A percentile compares a stretch with the other conserved stretches of the same genome.
Conservation (phyloP, 495 filamentous ascomycete species). For the Cladorrhinum samala region DNA sequence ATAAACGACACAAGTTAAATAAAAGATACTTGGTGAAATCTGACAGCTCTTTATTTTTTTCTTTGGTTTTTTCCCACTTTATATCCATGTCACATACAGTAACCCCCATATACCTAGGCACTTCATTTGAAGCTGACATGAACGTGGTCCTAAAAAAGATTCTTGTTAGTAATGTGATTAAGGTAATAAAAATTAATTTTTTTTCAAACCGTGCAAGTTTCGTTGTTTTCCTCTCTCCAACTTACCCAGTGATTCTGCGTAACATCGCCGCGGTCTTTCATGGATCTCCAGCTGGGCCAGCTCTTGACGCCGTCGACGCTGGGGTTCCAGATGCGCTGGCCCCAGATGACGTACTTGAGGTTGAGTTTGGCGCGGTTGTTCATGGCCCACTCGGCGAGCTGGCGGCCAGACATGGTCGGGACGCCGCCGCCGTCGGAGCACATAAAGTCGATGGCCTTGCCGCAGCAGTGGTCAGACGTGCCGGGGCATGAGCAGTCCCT, state of each 20-base stretch:
- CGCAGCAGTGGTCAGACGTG: constrained; percentile 35
- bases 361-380: constrained; percentile 31
- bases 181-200: too few relatives aligned
- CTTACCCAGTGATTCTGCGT: constrained; percentile 38
- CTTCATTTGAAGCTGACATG: neutral
- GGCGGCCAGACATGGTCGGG: constrained; percentile 23
- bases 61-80: too few relatives aligned
- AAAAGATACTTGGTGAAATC: too few relatives aligned
- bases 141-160: neutral
- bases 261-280: constrained; percentile 35
- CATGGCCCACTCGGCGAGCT: constrained; percentile 45
- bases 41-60: too few relatives aligned
- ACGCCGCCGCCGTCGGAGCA: constrained; percentile 32
- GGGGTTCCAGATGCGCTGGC: constrained; percentile 41
- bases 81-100: too few relatives aligned
- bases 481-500: constrained; percentile 27
- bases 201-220: too few relatives aligned
- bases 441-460: constrained; percentile 40
- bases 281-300: constrained; percentile 35
- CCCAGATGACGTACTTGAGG: constrained; percentile 46
- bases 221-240: too few relatives aligned
- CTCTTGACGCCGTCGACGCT: constrained; percentile 24
- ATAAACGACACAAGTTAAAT: too few relatives aligned
- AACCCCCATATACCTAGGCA: too few relatives aligned
- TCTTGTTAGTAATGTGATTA: too few relatives aligned